Percentiles rank a stretch among this genome's conserved stretches.
Conservation (phyloP, 768 basidiomycete species). For the Filobasidium wieringae region DNA sequence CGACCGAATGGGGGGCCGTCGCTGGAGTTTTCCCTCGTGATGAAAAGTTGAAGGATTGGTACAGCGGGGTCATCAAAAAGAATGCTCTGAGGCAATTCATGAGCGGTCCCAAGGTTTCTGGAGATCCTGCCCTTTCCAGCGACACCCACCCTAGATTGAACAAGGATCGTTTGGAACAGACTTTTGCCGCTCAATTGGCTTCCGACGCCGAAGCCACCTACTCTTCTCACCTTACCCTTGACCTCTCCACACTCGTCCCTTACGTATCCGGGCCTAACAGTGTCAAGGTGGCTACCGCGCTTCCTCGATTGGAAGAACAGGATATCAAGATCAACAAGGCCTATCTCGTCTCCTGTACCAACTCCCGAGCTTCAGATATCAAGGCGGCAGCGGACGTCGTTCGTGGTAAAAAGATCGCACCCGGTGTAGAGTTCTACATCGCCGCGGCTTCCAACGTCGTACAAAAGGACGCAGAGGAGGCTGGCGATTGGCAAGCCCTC, state of each 20-base stretch:
- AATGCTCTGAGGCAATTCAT: conserved; percentile 64
- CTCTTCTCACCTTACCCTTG: conserved; percentile 74
- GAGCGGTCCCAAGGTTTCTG: conserved; percentile 38
- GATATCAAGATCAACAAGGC: conserved; percentile 85
- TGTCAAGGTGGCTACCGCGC: conserved; percentile 88
- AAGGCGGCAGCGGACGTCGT: conserved; percentile 85
- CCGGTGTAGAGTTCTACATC: conserved; percentile 91
- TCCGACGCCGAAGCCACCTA: conserved; percentile 74
- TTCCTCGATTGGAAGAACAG: conserved; percentile 64
- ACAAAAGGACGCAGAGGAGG: conserved; percentile 72
- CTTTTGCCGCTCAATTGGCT: conserved; percentile 45
- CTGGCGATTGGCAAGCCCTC: conserved; percentile 80
- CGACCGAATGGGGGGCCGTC: conserved; percentile 97
- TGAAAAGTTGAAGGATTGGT: conserved; percentile 69
- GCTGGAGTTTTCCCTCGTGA: conserved; percentile 93
- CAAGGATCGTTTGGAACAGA: conserved; percentile 52
- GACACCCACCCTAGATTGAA: conserved; percentile 73
- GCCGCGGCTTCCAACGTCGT: conserved; percentile 88
- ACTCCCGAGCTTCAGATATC: conserved; percentile 89
- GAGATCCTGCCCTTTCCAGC: conserved; percentile 23
- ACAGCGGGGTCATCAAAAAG: conserved; percentile 59
- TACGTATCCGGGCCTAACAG: conserved; percentile 96
- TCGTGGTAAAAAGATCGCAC: conserved; percentile 61
- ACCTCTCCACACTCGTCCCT: conserved; percentile 85
- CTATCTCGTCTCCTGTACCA: conserved; percentile 96